Conservation (phyloP, 2,329 filamentous ascomycete species). For the Elsinoe perseae region DNA sequence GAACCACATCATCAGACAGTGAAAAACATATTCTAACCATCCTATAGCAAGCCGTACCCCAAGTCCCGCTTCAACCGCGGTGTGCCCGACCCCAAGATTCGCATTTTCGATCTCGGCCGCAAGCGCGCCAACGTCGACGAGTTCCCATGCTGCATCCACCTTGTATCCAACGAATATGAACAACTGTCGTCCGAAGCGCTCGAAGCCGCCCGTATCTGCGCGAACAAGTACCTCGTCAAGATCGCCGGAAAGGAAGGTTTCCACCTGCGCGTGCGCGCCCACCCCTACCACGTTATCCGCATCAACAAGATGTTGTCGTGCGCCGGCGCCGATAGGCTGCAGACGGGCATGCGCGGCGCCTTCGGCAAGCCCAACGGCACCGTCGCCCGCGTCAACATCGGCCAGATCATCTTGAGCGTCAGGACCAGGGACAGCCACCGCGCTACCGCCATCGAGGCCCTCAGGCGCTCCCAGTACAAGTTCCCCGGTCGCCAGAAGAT, state of each 20-base stretch:
- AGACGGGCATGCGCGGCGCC: slow-evolving; percentile 99
- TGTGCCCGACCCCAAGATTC: slow-evolving; percentile 59
- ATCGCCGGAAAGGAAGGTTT: slow-evolving; percentile 63
- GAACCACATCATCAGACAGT: neutral
- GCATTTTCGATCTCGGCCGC: slow-evolving; percentile 66
- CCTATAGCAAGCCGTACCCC: slow-evolving; percentile 63
- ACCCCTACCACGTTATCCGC: slow-evolving; percentile 99
- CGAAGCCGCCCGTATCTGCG: slow-evolving; percentile 99
- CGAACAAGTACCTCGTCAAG: slow-evolving; percentile 90
- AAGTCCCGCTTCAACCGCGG: slow-evolving; percentile 77
- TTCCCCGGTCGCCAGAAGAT: slow-evolving; percentile 99
- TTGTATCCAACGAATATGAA: slow-evolving; percentile 99
- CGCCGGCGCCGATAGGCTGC: slow-evolving; percentile 99
- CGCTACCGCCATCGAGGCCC: slow-evolving; percentile 89
- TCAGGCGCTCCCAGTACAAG: slow-evolving; percentile 99
- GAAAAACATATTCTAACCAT: neutral
- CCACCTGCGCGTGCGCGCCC: slow-evolving; percentile 69
- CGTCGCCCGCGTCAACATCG: slow-evolving; percentile 99
- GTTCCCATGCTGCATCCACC: slow-evolving; percentile 98
- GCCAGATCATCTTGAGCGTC: slow-evolving; percentile 96
- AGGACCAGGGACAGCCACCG: slow-evolving; percentile 94
- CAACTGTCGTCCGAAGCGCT: slow-evolving; percentile 99
- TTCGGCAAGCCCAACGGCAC: slow-evolving; percentile 99
- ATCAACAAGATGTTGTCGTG: slow-evolving; percentile 99
- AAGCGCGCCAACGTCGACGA: slow-evolving; percentile 99